Conservation (phyloP, 2,329 filamentous ascomycete genomes). For the Penicillium sp. region DNA sequence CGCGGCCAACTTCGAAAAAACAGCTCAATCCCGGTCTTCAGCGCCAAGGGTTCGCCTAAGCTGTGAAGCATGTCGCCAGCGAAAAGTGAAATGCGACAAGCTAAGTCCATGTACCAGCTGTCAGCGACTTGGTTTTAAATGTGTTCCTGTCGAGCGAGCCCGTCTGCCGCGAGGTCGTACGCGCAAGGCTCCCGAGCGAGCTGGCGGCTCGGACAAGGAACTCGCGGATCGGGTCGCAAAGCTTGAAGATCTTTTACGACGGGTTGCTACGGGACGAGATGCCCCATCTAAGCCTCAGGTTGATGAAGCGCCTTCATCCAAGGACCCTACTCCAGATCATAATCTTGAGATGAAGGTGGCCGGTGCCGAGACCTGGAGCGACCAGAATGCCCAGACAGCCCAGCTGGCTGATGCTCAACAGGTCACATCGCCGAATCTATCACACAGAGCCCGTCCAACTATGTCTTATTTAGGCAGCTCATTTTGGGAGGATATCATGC, state of each 20-base stretch:
- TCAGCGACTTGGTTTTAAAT: constrained; percentile 22
- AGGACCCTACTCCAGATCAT: neutral
- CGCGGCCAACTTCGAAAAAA: constrained; percentile 6
- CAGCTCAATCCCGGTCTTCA: constrained; percentile 12
- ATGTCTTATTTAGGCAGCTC: constrained; percentile 22
- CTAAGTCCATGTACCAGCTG: constrained; percentile 34
- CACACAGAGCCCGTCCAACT: constrained; percentile 14
- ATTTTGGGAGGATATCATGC: constrained; percentile 29
- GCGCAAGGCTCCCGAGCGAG: constrained; percentile 15
- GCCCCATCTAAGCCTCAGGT: neutral
- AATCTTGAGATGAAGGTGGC: constrained; percentile 3
- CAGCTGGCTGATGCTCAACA: neutral
- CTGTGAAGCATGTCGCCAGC: constrained; percentile 33
- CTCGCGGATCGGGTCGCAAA: constrained; percentile 26
- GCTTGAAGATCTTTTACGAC: constrained; percentile 24
- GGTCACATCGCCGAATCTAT: neutral
- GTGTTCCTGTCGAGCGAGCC: constrained; percentile 32
- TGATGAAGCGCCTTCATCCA: neutral
- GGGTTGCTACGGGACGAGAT: constrained; percentile 16
- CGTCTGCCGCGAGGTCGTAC: constrained; percentile 35
- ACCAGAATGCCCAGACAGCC: constrained; percentile 1
- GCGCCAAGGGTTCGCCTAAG: constrained; percentile 27
- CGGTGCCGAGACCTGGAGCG: constrained; percentile 7
- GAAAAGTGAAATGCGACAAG: constrained; percentile 38
- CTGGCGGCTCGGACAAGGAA: constrained; percentile 13